Conservation (phyloP, 768 basidiomycete genomes). For the Rhodotorula kratochvilovae region DNA sequence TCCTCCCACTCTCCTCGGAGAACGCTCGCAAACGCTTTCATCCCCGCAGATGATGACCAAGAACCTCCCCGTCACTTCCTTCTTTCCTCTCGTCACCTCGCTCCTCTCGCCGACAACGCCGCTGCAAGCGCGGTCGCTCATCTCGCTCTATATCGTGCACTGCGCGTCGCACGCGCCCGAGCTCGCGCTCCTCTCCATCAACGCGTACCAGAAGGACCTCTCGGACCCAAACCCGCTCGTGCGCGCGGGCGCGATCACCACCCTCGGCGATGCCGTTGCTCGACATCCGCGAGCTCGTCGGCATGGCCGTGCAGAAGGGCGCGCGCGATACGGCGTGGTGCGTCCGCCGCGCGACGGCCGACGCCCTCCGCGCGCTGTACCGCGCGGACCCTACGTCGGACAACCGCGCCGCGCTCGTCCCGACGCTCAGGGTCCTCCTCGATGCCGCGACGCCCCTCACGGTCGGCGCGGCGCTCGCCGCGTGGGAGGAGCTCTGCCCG, state of each 20-base stretch:
- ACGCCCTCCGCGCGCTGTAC: constrained; percentile 59
- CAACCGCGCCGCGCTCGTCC: constrained; percentile 62
- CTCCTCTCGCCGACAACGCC: constrained; percentile 77
- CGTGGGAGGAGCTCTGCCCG: constrained; percentile 82
- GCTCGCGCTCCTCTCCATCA: constrained; percentile 89
- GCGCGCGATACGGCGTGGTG: constrained; percentile 88
- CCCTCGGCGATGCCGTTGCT: constrained; percentile 83
- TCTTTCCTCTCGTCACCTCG: constrained; percentile 95
- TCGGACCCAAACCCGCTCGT: constrained; percentile 88
- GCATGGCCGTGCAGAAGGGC: constrained; percentile 85
- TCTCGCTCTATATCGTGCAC: constrained; percentile 93
- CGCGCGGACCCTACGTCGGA: constrained; percentile 59
- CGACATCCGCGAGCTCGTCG: constrained; percentile 78
- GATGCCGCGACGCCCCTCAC: constrained; percentile 77
- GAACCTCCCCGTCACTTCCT: constrained; percentile 80
- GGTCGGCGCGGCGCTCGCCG: constrained; percentile 75
- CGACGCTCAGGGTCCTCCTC: constrained; percentile 49
- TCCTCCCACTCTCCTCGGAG: constrained; percentile 4
- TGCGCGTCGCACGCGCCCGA: constrained; percentile 93
- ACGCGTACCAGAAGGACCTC: constrained; percentile 96
- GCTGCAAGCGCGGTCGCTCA: constrained; percentile 90
- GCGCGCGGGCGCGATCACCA: constrained; percentile 89
- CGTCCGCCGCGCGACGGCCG: constrained; percentile 84
- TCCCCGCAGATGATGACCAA: constrained; percentile 80
- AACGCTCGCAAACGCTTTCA: constrained; percentile 3